Evolutionary conservation across 495 filamentous ascomycete genomes (phyloP).

Genomic region (Chaetomium tenue): DNA sequence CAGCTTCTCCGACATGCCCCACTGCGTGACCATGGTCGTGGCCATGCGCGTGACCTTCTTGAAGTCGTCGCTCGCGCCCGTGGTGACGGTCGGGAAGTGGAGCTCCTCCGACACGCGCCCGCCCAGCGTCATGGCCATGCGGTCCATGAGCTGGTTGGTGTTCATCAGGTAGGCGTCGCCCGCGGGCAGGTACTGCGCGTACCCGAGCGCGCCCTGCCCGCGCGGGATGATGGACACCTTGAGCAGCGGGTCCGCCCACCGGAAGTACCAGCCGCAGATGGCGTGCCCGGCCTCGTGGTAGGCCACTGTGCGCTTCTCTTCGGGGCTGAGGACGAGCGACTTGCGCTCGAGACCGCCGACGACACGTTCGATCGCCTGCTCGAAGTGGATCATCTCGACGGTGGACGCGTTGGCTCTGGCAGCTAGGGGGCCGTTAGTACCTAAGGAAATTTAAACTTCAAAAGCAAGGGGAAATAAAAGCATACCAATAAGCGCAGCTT

Average conservation of each 20-base stretch:
- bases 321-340: constrained; percentile 83
- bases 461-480: constrained; percentile 21
- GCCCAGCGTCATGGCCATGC: constrained; percentile 98
- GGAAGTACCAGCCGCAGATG: constrained; percentile 98
- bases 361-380: constrained; percentile 95
- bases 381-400: constrained; percentile 86
- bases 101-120: constrained; percentile 93
- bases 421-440: constrained; percentile 50
- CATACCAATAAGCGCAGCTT: constrained; percentile 94
- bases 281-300: constrained; percentile 99
- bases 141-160: constrained; percentile 94
- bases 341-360: constrained; percentile 96
- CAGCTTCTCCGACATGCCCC: constrained; percentile 93
- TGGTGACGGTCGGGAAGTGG: constrained; percentile 93
- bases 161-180: constrained; percentile 93
- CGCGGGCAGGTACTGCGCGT: constrained; percentile 92
- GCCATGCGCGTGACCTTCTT: constrained; percentile 97
- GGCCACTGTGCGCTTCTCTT: constrained; percentile 91
- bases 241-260: constrained; percentile 91
- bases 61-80: constrained; percentile 93
- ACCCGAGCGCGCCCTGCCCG: constrained; percentile 87
- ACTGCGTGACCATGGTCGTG: constrained; percentile 94
- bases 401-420: constrained; percentile 72
- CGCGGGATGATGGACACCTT: constrained; percentile 99
- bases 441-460: constrained; percentile 32